These are phyloP conservation scores for Hyaloperonospora arabidopsidis DNA, from an alignment of 352 stramenopile genomes.

Conservation along the genomic window DNA sequence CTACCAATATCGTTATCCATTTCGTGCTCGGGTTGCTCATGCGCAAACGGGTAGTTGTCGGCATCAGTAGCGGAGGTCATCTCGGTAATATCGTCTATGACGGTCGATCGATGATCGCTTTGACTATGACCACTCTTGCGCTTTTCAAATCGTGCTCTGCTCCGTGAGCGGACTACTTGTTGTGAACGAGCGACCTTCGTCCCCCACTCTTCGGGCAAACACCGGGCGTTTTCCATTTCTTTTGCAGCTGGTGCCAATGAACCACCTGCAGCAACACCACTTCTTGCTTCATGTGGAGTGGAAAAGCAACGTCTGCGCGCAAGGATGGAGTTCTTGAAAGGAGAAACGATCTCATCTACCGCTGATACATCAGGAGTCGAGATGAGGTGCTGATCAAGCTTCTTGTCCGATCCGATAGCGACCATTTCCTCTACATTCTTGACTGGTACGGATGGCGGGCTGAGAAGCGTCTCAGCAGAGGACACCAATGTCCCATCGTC, in stretches of 20 bases:
- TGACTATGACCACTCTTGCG: not conserved
- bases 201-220: constrained; percentile 4
- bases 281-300: constrained; percentile 1
- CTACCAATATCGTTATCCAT: constrained; percentile 22
- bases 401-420: constrained; percentile 6
- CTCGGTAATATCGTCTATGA: constrained; percentile 17
- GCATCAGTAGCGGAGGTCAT: constrained; percentile 7
- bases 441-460: not conserved
- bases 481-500: not conserved
- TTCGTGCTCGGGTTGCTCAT: constrained; percentile 42
- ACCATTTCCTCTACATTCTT: constrained; percentile 3
- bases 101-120: constrained; percentile 10
- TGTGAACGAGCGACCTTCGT: constrained; percentile 11
- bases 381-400: constrained; percentile 4
- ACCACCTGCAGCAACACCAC: not conserved
- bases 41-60: constrained; percentile 15
- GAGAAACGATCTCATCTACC: constrained; percentile 15
- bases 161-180: constrained; percentile 22
- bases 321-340: constrained; percentile 17
- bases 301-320: constrained; percentile 7
- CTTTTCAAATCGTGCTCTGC: constrained; percentile 8
- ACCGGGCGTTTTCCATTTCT: no score
- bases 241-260: constrained; percentile 3
- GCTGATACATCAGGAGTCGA: constrained; percentile 20
- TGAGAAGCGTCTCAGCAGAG: not conserved